phyloP scores from a whole-genome alignment of 257 asterid genomes.

The Solanum bulbocastanum region DNA sequence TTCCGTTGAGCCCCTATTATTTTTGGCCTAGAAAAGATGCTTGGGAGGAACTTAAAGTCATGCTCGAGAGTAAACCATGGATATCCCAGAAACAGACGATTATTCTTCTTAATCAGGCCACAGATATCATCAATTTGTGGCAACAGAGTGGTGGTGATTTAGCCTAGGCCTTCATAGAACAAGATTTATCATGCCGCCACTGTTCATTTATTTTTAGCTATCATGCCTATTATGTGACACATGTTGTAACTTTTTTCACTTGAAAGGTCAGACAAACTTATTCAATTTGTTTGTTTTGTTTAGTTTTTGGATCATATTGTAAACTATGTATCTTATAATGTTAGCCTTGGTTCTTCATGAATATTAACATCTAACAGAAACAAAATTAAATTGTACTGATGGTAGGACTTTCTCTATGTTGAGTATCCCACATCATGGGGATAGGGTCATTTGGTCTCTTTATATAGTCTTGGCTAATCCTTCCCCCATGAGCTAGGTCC shows the following conservation, averaged over 20 bases:
- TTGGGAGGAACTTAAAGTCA: conserved; percentile 32
- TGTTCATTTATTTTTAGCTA: not conserved
- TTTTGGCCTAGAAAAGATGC: conserved; percentile 47
- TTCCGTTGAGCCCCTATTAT: conserved; percentile 35
- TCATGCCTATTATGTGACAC: not conserved
- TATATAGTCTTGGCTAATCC: not conserved
- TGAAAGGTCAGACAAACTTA: not conserved
- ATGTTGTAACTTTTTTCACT: not conserved
- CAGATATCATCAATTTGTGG: conserved; percentile 37
- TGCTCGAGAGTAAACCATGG: conserved; percentile 34
- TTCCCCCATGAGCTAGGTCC: not conserved
- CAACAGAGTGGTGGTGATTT: conserved; percentile 31
- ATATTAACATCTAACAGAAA: not conserved
- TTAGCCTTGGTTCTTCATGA: not conserved
- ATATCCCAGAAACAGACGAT: conserved; percentile 24
- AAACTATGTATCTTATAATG: not conserved
- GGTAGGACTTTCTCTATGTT: not conserved
- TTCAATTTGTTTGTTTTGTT: not conserved
- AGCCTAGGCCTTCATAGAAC: conserved; percentile 2
- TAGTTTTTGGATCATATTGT: not conserved
- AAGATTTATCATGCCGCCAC: not conserved
- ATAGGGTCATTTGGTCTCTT: not conserved
- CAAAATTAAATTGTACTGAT: not conserved
- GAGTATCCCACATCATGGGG: not conserved
- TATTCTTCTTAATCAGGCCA: conserved; percentile 39